phyloP scores from a whole-genome alignment of 208 protist genomes.

The Entamoeba invadens region DNA sequence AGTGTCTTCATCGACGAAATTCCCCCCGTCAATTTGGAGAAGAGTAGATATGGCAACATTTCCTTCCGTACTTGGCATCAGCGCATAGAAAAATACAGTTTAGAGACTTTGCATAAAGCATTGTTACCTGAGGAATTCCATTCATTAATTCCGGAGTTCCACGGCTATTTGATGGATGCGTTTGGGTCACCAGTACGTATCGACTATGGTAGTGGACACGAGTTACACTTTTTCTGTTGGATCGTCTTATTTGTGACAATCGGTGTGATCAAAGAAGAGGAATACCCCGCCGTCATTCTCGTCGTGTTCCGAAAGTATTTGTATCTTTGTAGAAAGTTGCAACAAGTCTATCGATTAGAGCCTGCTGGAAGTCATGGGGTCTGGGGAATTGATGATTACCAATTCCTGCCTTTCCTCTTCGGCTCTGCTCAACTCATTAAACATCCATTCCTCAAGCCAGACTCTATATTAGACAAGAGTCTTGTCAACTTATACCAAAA shows the following conservation, averaged over 20 bases:
- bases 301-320: slow-evolving; percentile 71
- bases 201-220: slow-evolving; percentile 95
- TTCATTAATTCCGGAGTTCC: neutral
- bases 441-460: neutral
- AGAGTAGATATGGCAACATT: neutral
- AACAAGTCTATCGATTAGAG: slow-evolving; percentile 45
- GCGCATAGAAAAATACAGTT: neutral
- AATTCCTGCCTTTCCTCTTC: slow-evolving; percentile 86
- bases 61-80: neutral
- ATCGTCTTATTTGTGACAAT: slow-evolving; percentile 62
- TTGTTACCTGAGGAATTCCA: neutral
- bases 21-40: neutral
- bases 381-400: slow-evolving; percentile 94
- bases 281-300: slow-evolving; percentile 57
- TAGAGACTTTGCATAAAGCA: neutral
- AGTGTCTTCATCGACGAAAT: neutral
- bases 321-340: slow-evolving; percentile 58
- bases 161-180: neutral
- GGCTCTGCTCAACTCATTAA: slow-evolving; percentile 65
- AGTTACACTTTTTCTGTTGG: slow-evolving; percentile 78
- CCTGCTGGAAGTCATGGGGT: slow-evolving; percentile 86
- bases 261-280: slow-evolving; percentile 31
- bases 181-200: slow-evolving; percentile 73
- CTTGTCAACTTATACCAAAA: neutral
- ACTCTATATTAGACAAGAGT: neutral